These are phyloP conservation scores for Pyricularia pennisetigena DNA, from an alignment of 2,329 filamentous ascomycete species.

Conservation along the genomic window DNA sequence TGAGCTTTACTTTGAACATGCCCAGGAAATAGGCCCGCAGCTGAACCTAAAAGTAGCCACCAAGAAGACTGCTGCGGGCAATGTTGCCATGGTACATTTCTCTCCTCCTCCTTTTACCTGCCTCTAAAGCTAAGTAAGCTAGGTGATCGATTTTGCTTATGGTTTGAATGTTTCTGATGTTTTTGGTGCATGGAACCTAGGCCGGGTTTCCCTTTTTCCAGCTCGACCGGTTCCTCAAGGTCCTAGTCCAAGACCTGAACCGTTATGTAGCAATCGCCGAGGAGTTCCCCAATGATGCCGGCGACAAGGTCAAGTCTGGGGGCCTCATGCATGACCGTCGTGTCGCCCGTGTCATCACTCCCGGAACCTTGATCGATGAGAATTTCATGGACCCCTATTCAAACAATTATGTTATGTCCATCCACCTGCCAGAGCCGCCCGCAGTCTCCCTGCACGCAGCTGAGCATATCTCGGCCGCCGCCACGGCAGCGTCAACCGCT, in stretches of 20 bases:
- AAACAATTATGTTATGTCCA: constrained; percentile 84
- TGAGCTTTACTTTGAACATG: constrained; percentile 95
- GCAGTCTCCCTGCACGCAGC: constrained; percentile 12
- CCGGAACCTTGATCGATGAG: constrained; percentile 93
- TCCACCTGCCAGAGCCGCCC: constrained; percentile 42
- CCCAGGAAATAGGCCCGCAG: constrained; percentile 76
- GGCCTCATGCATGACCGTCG: constrained; percentile 76
- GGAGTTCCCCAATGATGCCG: constrained; percentile 69
- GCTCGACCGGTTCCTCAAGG: constrained; percentile 84
- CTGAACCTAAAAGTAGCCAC: constrained; percentile 79
- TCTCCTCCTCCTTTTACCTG: constrained; percentile 6
- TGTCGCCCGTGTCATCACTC: constrained; percentile 82
- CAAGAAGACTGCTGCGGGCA: constrained; percentile 69
- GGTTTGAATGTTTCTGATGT: constrained; percentile 1
- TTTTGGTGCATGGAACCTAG: constrained; percentile 28
- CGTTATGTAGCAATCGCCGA: constrained; percentile 91
- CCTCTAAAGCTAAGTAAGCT: neutral
- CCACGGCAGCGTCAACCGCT: constrained; percentile 8
- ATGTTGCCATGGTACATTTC: constrained; percentile 68
- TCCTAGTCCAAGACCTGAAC: constrained; percentile 81
- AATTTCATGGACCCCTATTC: constrained; percentile 91
- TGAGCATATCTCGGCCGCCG: constrained; percentile 5
- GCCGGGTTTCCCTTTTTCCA: constrained; percentile 92
- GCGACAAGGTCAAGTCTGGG: constrained; percentile 62
- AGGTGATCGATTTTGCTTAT: neutral